Percentiles rank a stretch among this genome's conserved stretches.
Evolutionary conservation across 2,329 filamentous ascomycete species (phyloP).

Genomic region (Decorospora gaudefroyi): DNA sequence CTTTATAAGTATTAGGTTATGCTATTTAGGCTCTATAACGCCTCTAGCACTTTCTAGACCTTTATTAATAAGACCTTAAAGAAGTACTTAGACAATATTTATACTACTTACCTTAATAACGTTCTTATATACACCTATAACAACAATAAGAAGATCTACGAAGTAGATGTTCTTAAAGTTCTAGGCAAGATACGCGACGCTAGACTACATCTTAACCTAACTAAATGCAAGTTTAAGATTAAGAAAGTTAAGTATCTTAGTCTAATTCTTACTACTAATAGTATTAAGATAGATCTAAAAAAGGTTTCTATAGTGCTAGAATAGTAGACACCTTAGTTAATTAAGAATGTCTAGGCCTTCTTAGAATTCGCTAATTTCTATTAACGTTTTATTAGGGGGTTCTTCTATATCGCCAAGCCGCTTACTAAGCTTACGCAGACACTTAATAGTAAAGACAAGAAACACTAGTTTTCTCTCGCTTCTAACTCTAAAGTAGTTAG

Average conservation of each 20-base stretch:
- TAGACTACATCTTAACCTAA: neutral
- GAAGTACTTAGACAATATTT: neutral
- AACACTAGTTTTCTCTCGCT: too few relatives aligned
- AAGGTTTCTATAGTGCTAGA: neutral
- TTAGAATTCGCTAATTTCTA: slow-evolving; percentile 1
- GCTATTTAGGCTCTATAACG: neutral
- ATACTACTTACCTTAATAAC: neutral
- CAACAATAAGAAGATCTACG: neutral
- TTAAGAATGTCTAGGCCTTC: neutral
- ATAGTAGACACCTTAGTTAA: neutral
- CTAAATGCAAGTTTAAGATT: neutral
- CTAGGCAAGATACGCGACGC: neutral
- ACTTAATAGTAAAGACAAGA: too few relatives aligned
- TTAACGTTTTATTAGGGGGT: neutral
- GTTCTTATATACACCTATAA: neutral
- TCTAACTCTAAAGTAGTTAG: too few relatives aligned
- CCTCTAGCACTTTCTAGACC: neutral
- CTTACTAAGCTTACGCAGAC: neutral
- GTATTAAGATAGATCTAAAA: neutral
- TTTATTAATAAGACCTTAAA: slow-evolving; percentile 1
- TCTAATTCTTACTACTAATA: neutral
- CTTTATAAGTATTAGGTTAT: neutral
- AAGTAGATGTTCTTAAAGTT: neutral
- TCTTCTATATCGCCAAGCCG: neutral
- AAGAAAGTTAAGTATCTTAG: neutral